Evolutionary conservation across 306 rosid species (phyloP), one percentile per base, ranked within the genome.

Genomic region (Pterocarpus santalinus): DNA sequence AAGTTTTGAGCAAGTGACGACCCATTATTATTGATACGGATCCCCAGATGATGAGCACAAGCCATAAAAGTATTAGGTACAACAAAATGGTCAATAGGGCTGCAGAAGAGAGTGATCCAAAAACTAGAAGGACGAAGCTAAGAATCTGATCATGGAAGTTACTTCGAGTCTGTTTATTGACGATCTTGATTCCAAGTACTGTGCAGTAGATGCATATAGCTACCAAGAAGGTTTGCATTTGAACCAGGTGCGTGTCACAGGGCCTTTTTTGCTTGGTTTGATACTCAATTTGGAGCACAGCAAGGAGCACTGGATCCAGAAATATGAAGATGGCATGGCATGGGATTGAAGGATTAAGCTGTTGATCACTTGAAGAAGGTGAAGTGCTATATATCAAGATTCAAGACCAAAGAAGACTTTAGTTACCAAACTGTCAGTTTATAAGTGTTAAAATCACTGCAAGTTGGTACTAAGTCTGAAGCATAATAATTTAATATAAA

Each of bases 31-130:
- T 22, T 22, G 28, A 74, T 14, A 82, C 8, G 16, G 66, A 70
- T 69, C 68, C 79, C 79, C 78, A 77, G 2, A 64, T 8, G 44
- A 77, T 70, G 15, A 82, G 49, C 38, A 82, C 62, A 69, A 77
- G 5, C 74, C 68, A 52, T 16, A 71, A 41, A 32, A 77, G 75
- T 0, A 13, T 14, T 4, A 2, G 41, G 3, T 22, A 22, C 46
- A 70, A 4, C 14, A 77, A n/a, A 69, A 82, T 43, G 5, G 79
- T 49, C 1, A 72, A 53, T 43, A 82, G 68, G 6, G 86, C 76
- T 1, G 44, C 70, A 0, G 82, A 63, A 32, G 86, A 70, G 11
- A 82, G 30, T 35, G 61, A n/a, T 32, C 82, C 86, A 1, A 17
- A 61, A 16, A 76, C 16, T 9, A 82, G 63, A 71, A 70, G 73